A percentile compares a stretch with the other conserved stretches of the same genome.
Conservation (phyloP, 306 rosid species). For the Lotus japonicus region DNA sequence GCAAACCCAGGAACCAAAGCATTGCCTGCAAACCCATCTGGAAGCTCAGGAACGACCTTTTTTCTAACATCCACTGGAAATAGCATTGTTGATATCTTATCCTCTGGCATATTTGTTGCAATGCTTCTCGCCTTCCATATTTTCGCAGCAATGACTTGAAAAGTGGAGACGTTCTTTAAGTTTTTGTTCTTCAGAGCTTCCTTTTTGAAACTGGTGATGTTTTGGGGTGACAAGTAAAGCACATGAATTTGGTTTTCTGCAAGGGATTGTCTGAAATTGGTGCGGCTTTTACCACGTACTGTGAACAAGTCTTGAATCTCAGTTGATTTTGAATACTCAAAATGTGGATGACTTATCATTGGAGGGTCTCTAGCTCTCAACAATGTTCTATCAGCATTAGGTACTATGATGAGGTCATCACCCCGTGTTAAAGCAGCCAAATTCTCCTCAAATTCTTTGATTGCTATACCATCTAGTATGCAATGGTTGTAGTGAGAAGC, state of each 20-base stretch:
- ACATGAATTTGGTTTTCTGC: slow-evolving; percentile 11
- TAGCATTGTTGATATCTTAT: slow-evolving; percentile 28
- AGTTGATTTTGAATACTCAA: slow-evolving; percentile 36
- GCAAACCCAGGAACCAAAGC: slow-evolving; percentile 57
- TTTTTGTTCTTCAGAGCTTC: slow-evolving; percentile 7
- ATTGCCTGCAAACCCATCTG: slow-evolving; percentile 42
- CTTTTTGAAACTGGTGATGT: slow-evolving; percentile 25
- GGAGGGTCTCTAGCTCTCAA: slow-evolving; percentile 47
- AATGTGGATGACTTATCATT: slow-evolving; percentile 39
- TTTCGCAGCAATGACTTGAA: slow-evolving; percentile 43
- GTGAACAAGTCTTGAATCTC: slow-evolving; percentile 17
- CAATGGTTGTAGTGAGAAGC: slow-evolving; percentile 50
- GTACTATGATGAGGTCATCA: slow-evolving; percentile 9
- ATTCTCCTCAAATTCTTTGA: slow-evolving; percentile 38
- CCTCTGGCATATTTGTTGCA: slow-evolving; percentile 25
- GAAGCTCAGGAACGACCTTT: slow-evolving; percentile 33
- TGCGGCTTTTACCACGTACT: slow-evolving; percentile 9
- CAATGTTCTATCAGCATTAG: slow-evolving; percentile 34
- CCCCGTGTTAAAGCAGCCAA: slow-evolving; percentile 46
- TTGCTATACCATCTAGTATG: slow-evolving; percentile 38
- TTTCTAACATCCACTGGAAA: slow-evolving; percentile 45
- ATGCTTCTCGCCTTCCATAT: slow-evolving; percentile 52
- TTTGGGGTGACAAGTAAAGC: slow-evolving; percentile 27
- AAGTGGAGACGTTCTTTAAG: slow-evolving; percentile 26
- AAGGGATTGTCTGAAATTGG: neutral